Evolutionary conservation across 2,329 filamentous ascomycete species (phyloP), one percentile per base, ranked within the genome.

Genomic region (Alternaria sp.): DNA sequence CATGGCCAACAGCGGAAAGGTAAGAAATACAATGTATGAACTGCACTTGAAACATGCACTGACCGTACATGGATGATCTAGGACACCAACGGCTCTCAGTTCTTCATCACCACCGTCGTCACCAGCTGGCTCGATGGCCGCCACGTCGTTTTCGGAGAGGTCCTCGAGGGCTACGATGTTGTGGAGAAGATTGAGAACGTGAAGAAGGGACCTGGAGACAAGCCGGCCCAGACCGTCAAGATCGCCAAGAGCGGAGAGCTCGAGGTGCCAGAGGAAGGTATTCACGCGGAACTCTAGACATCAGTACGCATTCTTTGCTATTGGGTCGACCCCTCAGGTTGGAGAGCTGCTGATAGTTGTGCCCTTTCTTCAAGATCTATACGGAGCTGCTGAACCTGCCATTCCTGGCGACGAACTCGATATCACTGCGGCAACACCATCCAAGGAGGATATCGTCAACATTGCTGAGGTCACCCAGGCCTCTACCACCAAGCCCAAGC

Each of bases 101-200:
- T 95, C 85, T 95, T 95, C 86, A 94, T 95, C 80, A 95, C 92
- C 75, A 94, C 92, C 70, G 90, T 89, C 75, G 79, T 92, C 74
- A 94, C 92, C 74, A 86, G 86, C 64, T 94, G 92, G 91, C 89
- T 95, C 75, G 90, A 95, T 79, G 91, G 91, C 79, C 86, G 85
- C 73, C 92, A 95, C 83, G 92, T 95, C 74, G 92, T 95, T 76
- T 95, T 95, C 79, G 92, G 92, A 78, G 92, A 96, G 82, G 90
- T 96, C 68, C 85, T 95, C 70, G 92, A 95, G 84, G 92, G 92
- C 78, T 92, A 91, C 81, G 91, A 94, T 6, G 79, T 95, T 65
- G 86, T 95, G 68, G 88, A 91, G 76, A 88, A 89, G 84, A 93
- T 95, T 73, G 89, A 95, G 85, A 87, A 90, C 72, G 84, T 85